Percentiles rank a stretch among this genome's conserved stretches.
Conservation (phyloP, 305 asterid species). For the Solanum hybrid region DNA sequence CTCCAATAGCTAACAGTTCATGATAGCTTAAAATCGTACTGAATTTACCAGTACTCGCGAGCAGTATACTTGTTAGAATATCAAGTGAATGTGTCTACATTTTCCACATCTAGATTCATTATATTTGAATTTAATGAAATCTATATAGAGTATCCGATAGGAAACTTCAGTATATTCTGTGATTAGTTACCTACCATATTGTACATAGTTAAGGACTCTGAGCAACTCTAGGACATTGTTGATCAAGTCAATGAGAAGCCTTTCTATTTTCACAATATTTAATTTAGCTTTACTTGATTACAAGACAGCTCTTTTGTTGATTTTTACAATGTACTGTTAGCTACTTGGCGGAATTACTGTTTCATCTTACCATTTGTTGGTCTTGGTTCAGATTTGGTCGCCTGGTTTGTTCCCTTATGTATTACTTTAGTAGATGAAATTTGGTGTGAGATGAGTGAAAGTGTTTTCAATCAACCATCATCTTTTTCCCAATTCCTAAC, state of each 20-base stretch:
- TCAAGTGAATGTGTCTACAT: not conserved
- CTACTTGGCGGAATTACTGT: not conserved
- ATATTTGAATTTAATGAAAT: not conserved
- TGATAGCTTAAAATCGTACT: not conserved
- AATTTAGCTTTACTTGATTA: not conserved
- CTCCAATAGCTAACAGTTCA: not conserved
- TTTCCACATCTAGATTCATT: not conserved
- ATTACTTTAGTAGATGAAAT: not conserved
- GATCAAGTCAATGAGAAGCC: not conserved
- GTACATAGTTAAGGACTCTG: not conserved
- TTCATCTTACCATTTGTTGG: not conserved
- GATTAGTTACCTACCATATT: not conserved
- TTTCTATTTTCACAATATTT: not conserved
- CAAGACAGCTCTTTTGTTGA: not conserved
- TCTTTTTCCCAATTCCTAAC: not conserved
- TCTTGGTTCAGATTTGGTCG: not conserved
- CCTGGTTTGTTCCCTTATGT: not conserved
- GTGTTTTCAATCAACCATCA: not conserved
- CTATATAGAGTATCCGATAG: not conserved
- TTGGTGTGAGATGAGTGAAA: not conserved
- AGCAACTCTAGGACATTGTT: not conserved
- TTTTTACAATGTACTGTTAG: not conserved
- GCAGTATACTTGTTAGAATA: not conserved
- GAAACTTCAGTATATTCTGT: not conserved
- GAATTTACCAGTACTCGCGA: not conserved